A percentile compares a stretch with the other conserved stretches of the same genome.
phyloP scores from a whole-genome alignment of 345 rosid species.

The Euphorbia lathyris region DNA sequence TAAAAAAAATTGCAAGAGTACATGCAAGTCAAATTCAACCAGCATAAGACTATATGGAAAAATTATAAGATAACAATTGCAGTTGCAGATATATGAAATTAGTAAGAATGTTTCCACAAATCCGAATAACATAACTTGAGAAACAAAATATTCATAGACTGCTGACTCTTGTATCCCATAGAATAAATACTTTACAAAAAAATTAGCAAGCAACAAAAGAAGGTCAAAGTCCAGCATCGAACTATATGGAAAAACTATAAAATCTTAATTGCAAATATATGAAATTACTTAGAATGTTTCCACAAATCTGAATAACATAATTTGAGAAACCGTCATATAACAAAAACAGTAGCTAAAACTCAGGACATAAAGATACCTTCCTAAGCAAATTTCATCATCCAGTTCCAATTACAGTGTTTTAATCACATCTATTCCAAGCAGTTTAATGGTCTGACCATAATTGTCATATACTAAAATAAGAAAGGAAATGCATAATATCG shows the following conservation, averaged over 20 bases:
- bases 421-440: neutral
- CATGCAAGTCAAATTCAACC: slow-evolving; percentile 9
- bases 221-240: neutral
- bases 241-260: too few relatives aligned
- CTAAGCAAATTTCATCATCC: neutral
- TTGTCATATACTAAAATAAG: neutral
- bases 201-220: neutral
- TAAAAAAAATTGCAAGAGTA: slow-evolving; percentile 17
- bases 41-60: neutral
- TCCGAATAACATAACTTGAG: neutral
- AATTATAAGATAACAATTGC: neutral
- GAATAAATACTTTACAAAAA: too few relatives aligned
- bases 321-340: too few relatives aligned
- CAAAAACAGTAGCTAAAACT: neutral
- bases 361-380: neutral
- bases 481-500: neutral
- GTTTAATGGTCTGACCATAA: neutral
- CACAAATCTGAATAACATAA: too few relatives aligned
- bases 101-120: neutral
- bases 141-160: neutral
- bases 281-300: too few relatives aligned
- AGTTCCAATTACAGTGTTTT: too few relatives aligned
- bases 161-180: too few relatives aligned
- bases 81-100: neutral
- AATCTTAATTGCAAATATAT: too few relatives aligned